phyloP scores from a whole-genome alignment of 2,329 filamentous ascomycete genomes.

The Lecanicillium sp. region DNA sequence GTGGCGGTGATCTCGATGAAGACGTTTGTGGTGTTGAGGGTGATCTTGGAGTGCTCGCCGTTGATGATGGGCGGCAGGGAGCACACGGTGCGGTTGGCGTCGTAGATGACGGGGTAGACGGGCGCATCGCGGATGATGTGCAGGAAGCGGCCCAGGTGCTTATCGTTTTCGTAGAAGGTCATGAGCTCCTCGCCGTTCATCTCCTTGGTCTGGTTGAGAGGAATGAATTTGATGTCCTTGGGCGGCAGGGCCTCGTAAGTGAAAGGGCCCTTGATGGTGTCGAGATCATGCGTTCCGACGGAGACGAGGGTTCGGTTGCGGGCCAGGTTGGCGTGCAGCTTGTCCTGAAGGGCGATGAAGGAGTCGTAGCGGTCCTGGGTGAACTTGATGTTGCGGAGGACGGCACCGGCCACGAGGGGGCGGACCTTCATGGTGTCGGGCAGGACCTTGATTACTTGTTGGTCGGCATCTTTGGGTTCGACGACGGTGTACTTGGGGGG shows the following conservation, averaged over 20 bases:
- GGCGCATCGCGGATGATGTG: constrained; percentile 92
- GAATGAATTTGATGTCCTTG: constrained; percentile 85
- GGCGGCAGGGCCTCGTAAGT: constrained; percentile 89
- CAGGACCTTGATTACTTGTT: constrained; percentile 75
- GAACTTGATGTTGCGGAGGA: constrained; percentile 87
- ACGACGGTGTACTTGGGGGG: constrained; percentile 76
- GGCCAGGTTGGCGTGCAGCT: constrained; percentile 93
- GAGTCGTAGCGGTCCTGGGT: constrained; percentile 87
- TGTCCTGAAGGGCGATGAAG: constrained; percentile 97
- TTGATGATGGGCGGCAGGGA: constrained; percentile 98
- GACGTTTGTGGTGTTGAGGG: constrained; percentile 81
- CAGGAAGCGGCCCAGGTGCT: constrained; percentile 81
- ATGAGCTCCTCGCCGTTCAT: constrained; percentile 88
- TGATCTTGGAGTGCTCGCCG: constrained; percentile 94
- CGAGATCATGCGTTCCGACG: constrained; percentile 94
- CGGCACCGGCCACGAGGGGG: constrained; percentile 82
- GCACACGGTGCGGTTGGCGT: constrained; percentile 79
- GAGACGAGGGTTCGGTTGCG: constrained; percentile 90
- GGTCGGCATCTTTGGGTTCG: constrained; percentile 63
- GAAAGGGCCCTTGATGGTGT: constrained; percentile 90
- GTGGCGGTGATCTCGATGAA: constrained; percentile 97
- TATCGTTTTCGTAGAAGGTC: constrained; percentile 92
- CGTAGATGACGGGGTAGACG: constrained; percentile 93
- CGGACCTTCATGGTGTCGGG: constrained; percentile 71
- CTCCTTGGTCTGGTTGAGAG: constrained; percentile 83